Evolutionary conservation across 129 eudicot species (phyloP).

Genomic region (Chrysanthemum makinoi): DNA sequence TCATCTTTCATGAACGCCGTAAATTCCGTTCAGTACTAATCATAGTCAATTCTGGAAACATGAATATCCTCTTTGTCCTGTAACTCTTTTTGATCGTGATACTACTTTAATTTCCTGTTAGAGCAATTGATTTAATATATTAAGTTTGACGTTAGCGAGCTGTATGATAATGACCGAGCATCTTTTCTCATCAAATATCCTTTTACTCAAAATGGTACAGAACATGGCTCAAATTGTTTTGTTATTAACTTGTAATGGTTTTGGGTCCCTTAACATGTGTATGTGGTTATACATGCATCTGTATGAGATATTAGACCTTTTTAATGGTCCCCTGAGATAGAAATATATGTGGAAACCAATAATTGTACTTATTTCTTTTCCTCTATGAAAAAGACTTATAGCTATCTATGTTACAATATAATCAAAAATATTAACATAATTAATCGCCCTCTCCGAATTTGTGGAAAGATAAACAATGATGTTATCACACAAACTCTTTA

Average conservation of each 20-base stretch:
- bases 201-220: slow-evolving; percentile 19
- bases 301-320: slow-evolving; percentile 9
- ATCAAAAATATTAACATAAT: slow-evolving; percentile 19
- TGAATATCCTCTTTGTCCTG: neutral
- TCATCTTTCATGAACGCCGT: slow-evolving; percentile 73
- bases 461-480: slow-evolving; percentile 18
- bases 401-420: slow-evolving; percentile 16
- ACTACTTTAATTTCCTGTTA: too few species aligned
- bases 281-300: slow-evolving; percentile 1
- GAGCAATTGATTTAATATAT: neutral
- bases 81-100: too few species aligned
- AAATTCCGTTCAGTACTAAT: slow-evolving; percentile 48
- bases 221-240: slow-evolving; percentile 25
- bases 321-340: slow-evolving; percentile 6
- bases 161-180: slow-evolving; percentile 4
- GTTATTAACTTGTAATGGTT: neutral
- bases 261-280: slow-evolving; percentile 20
- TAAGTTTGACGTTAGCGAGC: neutral
- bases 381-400: slow-evolving; percentile 1
- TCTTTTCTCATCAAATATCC: slow-evolving; percentile 9
- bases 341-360: slow-evolving; percentile 18
- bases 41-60: slow-evolving; percentile 1
- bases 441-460: slow-evolving; percentile 22
- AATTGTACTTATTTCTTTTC: slow-evolving; percentile 15
- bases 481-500: slow-evolving; percentile 2